Percentiles rank a stretch among this genome's conserved stretches.
Conservation (phyloP, 23 red algal species). For the Gracilaria caudata region DNA sequence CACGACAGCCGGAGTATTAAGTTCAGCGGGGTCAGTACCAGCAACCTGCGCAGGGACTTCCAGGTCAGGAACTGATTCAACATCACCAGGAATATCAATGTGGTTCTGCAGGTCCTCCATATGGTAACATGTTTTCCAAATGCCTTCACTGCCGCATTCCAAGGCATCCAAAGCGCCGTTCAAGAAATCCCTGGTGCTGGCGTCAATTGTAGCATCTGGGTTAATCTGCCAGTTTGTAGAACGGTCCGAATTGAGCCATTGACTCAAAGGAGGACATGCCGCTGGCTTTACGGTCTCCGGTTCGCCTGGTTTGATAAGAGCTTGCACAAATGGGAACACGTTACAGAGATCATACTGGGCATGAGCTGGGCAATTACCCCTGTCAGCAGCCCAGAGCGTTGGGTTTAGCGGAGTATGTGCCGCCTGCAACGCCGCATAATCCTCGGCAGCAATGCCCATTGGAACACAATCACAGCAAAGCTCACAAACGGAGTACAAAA, state of each 20-base stretch:
- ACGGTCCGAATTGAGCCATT: slow-evolving; percentile 31
- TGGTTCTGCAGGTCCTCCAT: slow-evolving; percentile 61
- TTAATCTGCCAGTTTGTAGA: slow-evolving; percentile 44
- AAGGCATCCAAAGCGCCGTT: slow-evolving; percentile 10
- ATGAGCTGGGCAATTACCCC: slow-evolving; percentile 67
- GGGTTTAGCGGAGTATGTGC: slow-evolving; percentile 42
- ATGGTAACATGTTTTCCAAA: slow-evolving; percentile 52
- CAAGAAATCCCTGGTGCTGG: slow-evolving; percentile 15
- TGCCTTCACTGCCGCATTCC: slow-evolving; percentile 21
- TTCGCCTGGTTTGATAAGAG: slow-evolving; percentile 52
- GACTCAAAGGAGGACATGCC: slow-evolving; percentile 22
- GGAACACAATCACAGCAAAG: slow-evolving; percentile 66
- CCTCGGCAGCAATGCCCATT: slow-evolving; percentile 34
- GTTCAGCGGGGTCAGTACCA: not conserved
- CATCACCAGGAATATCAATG: slow-evolving; percentile 36
- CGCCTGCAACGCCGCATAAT: slow-evolving; percentile 16
- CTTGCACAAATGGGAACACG: slow-evolving; percentile 36
- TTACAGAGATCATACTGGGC: slow-evolving; percentile 59
- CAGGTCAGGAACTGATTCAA: not conserved
- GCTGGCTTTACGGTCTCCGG: not conserved
- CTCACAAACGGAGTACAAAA: slow-evolving; percentile 71
- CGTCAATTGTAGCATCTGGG: slow-evolving; percentile 34
- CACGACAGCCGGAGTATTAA: not conserved
- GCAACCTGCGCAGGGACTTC: not conserved
- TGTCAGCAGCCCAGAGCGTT: slow-evolving; percentile 49